phyloP scores from a whole-genome alignment of 1,284 basidiomycete species.

The Cutaneotrichosporon cyanovorans region DNA sequence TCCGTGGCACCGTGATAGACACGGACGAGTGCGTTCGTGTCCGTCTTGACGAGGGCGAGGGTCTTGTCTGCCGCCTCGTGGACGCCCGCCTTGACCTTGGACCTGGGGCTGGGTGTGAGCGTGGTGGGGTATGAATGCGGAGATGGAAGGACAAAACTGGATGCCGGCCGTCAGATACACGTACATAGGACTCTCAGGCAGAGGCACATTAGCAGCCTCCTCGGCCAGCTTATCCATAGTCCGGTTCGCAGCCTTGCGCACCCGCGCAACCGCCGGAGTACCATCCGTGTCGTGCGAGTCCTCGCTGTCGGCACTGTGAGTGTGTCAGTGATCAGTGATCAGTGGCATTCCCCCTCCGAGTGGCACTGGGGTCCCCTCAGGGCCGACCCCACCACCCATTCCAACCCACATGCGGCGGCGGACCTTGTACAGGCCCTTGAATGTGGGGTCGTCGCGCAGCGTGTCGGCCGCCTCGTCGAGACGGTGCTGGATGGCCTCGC shows the following conservation, averaged over 20 bases:
- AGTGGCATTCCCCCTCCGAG: too few species aligned
- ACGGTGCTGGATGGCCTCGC: constrained; percentile 30
- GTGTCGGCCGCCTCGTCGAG: constrained; percentile 28
- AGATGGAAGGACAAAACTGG: background rate
- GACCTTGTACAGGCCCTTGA: constrained; percentile 36
- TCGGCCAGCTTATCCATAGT: constrained; percentile 22
- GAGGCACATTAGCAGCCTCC: constrained; percentile 35
- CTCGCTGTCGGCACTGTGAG: constrained; percentile 9
- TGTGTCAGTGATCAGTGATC: too few species aligned
- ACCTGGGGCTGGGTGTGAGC: too few species aligned
- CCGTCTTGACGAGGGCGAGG: constrained; percentile 18
- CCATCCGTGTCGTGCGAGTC: constrained; percentile 24
- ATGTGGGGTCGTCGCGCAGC: constrained; percentile 21
- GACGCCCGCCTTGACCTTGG: background rate
- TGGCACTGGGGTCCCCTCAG: too few species aligned
- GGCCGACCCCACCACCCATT: too few species aligned
- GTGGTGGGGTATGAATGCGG: background rate
- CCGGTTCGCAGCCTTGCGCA: constrained; percentile 32
- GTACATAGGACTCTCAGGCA: constrained; percentile 36
- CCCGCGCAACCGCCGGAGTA: constrained; percentile 19
- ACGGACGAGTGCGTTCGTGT: constrained; percentile 11
- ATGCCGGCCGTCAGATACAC: constrained; percentile 5
- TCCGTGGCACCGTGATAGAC: constrained; percentile 4
- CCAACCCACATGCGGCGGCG: too few species aligned
- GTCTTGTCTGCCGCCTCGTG: constrained; percentile 8